phyloP scores from a whole-genome alignment of 2,329 filamentous ascomycete species.

The Dothideomycetes sp. region DNA sequence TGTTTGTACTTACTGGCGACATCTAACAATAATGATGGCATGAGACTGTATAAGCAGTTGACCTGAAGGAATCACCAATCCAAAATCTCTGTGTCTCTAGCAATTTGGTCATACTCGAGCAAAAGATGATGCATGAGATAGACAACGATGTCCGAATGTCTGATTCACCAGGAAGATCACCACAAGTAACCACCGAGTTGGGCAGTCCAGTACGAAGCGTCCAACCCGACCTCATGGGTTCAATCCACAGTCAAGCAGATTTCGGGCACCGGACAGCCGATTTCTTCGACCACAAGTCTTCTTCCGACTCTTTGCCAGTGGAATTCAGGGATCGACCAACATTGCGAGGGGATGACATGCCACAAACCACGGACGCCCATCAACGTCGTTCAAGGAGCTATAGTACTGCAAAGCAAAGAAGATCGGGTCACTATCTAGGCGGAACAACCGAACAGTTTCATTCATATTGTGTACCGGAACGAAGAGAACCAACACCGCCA shows the following conservation, averaged over 20 bases:
- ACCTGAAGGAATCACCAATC: too few species aligned
- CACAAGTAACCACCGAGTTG: conserved; percentile 23
- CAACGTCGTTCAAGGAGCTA: too few species aligned
- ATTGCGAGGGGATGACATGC: neutral
- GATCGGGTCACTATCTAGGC: conserved; percentile 13
- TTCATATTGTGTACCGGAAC: conserved; percentile 11
- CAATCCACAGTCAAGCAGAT: conserved; percentile 24
- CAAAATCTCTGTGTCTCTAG: too few species aligned
- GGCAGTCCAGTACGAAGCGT: conserved; percentile 28
- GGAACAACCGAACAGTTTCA: conserved; percentile 9
- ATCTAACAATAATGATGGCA: too few species aligned
- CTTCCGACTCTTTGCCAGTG: conserved; percentile 8
- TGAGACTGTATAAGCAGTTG: too few species aligned
- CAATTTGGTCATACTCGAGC: too few species aligned
- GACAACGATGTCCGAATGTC: conserved; percentile 20
- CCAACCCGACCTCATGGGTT: conserved; percentile 24
- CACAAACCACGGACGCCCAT: too few species aligned
- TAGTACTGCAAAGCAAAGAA: conserved; percentile 12
- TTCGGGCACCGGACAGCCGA: conserved; percentile 23
- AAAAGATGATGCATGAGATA: conserved; percentile 3
- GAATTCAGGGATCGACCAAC: too few species aligned
- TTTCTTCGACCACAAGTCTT: conserved; percentile 27
- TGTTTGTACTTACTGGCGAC: too few species aligned
- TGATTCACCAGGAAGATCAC: conserved; percentile 26
- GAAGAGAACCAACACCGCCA: neutral